A percentile compares a stretch with the other conserved stretches of the same genome.
These are phyloP conservation scores for Eimeria tenella DNA, from an alignment of 169 alveolate genomes.

Conservation along the genomic window DNA sequence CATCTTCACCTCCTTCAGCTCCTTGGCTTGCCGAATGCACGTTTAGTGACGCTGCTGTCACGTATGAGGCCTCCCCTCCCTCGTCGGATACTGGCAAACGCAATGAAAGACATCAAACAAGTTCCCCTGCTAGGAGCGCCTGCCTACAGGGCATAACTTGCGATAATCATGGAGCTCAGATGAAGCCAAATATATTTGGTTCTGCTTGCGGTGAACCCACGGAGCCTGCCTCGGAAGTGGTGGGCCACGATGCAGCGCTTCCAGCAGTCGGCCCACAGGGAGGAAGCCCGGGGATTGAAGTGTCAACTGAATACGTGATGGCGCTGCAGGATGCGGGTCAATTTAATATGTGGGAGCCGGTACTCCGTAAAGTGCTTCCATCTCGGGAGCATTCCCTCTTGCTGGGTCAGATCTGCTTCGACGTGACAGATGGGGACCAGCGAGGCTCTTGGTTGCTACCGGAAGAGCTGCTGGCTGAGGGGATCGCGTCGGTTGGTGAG, in stretches of 20 bases:
- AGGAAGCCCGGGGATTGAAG: background rate
- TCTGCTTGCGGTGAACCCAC: background rate
- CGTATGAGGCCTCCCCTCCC: background rate
- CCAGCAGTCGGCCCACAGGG: background rate
- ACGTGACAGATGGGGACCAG: conserved; percentile 41
- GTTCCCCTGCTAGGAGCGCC: background rate
- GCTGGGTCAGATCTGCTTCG: conserved; percentile 46
- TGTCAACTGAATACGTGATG: conserved; percentile 12
- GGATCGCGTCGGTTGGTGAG: background rate
- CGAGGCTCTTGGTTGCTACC: conserved; percentile 47
- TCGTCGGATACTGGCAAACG: background rate
- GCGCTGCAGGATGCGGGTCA: conserved; percentile 37
- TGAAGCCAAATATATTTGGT: background rate
- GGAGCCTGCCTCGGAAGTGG: background rate
- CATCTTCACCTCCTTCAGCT: background rate
- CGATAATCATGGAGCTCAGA: background rate
- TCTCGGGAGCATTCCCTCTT: background rate
- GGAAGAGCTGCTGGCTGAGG: conserved; percentile 30
- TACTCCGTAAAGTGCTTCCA: background rate
- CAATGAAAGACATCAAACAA: background rate
- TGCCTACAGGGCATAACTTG: background rate
- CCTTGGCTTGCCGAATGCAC: background rate
- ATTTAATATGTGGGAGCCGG: conserved; percentile 23
- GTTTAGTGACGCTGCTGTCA: background rate
- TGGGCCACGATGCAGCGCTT: background rate